Evolutionary conservation across 768 basidiomycete genomes (phyloP).

Genomic region (Leccinum longicurvipes): DNA sequence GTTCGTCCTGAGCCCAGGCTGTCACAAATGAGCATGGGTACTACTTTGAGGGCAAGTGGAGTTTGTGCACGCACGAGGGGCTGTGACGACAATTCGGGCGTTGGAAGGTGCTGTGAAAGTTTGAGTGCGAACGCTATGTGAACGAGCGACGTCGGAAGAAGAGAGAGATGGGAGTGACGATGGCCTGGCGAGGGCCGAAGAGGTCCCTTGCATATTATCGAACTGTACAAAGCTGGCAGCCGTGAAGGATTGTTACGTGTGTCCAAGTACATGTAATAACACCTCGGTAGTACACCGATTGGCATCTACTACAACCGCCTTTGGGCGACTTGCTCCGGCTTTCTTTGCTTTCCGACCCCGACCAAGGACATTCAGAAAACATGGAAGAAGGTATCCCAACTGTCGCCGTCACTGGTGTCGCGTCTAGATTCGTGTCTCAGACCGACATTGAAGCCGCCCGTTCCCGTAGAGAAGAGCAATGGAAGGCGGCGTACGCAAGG

Average conservation of each 20-base stretch:
- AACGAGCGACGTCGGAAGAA: conserved; percentile 25
- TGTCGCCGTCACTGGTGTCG: conserved; percentile 67
- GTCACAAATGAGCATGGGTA: conserved; percentile 5
- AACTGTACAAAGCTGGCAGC: not conserved
- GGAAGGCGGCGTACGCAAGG: conserved; percentile 90
- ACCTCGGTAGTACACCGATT: no score
- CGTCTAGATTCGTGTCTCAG: conserved; percentile 82
- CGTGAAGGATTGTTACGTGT: no score
- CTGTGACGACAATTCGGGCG: conserved; percentile 56
- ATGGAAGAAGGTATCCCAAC: conserved; percentile 75
- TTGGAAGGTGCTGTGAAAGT: conserved; percentile 36
- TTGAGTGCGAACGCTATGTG: conserved; percentile 28
- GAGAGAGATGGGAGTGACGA: conserved; percentile 25
- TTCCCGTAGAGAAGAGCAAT: conserved; percentile 72
- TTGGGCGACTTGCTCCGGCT: not conserved
- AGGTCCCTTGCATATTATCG: conserved; percentile 14
- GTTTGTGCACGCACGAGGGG: conserved; percentile 54
- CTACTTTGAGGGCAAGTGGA: not conserved
- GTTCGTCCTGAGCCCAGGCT: conserved; percentile 88
- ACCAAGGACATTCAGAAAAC: conserved; percentile 7
- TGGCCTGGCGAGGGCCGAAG: conserved; percentile 14
- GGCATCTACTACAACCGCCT: not conserved
- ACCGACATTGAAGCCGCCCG: conserved; percentile 73
- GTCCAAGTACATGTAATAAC: no score
- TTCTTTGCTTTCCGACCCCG: conserved; percentile 21